These are phyloP conservation scores for Quercus aquifolioides DNA, from an alignment of 306 rosid genomes.

Conservation along the genomic window DNA sequence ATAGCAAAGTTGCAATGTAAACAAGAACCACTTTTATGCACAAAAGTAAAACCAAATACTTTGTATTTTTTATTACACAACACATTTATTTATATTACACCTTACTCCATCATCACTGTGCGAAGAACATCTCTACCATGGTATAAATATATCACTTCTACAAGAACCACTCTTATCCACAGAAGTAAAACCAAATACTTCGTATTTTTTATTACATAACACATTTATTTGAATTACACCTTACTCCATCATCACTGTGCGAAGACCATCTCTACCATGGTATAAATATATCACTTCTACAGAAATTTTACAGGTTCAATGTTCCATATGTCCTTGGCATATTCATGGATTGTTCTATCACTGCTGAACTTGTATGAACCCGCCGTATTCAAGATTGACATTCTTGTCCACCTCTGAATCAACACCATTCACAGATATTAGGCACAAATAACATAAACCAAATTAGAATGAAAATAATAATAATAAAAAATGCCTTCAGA, in stretches of 20 bases:
- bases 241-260: conserved; percentile 5
- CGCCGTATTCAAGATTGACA: conserved; percentile 95
- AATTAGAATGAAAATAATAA: not conserved
- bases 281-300: conserved; percentile 22
- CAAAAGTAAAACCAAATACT: not conserved
- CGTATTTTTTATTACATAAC: not conserved
- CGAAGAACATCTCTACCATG: not conserved
- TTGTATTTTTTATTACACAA: not conserved
- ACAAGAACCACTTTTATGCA: not conserved
- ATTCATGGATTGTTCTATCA: conserved; percentile 94
- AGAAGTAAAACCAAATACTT: not conserved
- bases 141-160: conserved; percentile 21
- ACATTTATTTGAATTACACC: not conserved
- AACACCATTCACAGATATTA: conserved; percentile 23
- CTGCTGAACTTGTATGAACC: conserved; percentile 98
- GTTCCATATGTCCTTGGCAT: conserved; percentile 89
- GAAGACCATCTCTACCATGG: conserved; percentile 16
- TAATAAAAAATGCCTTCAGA: not conserved
- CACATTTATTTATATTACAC: not conserved
- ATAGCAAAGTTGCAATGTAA: not conserved
- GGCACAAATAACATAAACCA: conserved; percentile 16
- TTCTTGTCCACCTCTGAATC: conserved; percentile 83
- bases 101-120: conserved; percentile 6
- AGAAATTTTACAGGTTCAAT: conserved; percentile 62
- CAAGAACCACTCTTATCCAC: not conserved